Base-by-base conservation (phyloP, 2,329 filamentous ascomycete genomes). In the Hypoxylon sp. region DNA sequence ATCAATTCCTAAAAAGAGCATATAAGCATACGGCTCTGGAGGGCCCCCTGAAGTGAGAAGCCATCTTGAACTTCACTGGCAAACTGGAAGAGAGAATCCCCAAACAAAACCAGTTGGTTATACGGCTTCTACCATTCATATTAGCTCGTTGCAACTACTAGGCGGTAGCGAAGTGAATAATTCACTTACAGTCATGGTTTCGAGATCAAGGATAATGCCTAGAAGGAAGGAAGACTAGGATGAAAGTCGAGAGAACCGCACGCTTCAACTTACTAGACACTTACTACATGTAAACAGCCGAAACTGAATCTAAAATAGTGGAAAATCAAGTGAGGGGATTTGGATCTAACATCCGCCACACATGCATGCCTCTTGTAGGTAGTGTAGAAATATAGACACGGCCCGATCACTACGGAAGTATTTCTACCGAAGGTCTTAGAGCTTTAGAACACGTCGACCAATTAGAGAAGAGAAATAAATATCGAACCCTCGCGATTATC, bases 11-110 rank as follows among this genome's bases (percentile, higher is more conserved):
- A 23, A 13, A 5, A 29, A 15, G 29, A 23, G 47, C 15, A 16
- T 37, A 23, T 12, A 29, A 8, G 75, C 80, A 68, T 62, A 91
- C 88, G 80, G 60, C 82, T 73, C 67, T 91, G 85, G 2, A 96
- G 75, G 11, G 82, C 84, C 15, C 88, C 82, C 50, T 86, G 83
- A 63, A 95, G 89, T 0, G 81, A 89, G 70, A 92, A 93, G 11
- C 88, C 90, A 48, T 82, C 74, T 7, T 80, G 72, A 37, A 85
- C 76, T 25, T 79, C 76, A 57, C 81, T 81, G 2, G 84, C 81
- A 30, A 80, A 76, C 66, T 97, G 86, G 37, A 93, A 87, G 55
- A 97, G 87, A 21, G 90, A 96, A 73, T 97, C 94, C 45, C 93
- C 93, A 56, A 97, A 89, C 16, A 97, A 83, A 56, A 97, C 77